Conservation (phyloP, 2,329 filamentous ascomycete species). For the Teratosphaeria pseudoeucalypti region DNA sequence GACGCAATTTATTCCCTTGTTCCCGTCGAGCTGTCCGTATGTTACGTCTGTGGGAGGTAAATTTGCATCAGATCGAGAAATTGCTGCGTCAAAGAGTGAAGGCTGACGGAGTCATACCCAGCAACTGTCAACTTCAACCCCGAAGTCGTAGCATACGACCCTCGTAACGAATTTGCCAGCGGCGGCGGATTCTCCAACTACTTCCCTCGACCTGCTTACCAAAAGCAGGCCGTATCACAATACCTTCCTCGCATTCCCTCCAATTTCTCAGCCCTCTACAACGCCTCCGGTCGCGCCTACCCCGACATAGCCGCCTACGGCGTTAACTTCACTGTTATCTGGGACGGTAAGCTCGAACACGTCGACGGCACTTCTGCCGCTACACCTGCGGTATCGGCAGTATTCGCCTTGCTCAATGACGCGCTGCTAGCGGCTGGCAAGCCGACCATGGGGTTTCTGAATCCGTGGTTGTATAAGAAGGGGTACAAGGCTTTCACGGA, state of each 20-base stretch:
- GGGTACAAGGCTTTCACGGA: conserved; percentile 42
- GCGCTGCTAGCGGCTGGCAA: conserved; percentile 43
- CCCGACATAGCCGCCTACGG: conserved; percentile 44
- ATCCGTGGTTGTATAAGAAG: conserved; percentile 47
- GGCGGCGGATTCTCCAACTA: conserved; percentile 36
- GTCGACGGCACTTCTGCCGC: background rate
- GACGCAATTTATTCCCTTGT: conserved; percentile 21
- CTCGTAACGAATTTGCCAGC: conserved; percentile 27
- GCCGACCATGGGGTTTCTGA: conserved; percentile 46
- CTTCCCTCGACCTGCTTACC: conserved; percentile 33
- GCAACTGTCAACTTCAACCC: conserved; percentile 31
- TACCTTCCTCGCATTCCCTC: conserved; percentile 32
- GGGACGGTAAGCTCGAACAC: background rate
- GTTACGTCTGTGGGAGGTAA: conserved; percentile 39
- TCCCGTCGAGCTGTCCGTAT: conserved; percentile 39
- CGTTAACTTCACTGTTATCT: conserved; percentile 34
- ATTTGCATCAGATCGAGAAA: conserved; percentile 19
- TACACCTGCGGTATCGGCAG: background rate
- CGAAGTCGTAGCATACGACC: conserved; percentile 22
- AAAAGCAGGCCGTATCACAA: conserved; percentile 29
- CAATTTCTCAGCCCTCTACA: conserved; percentile 33
- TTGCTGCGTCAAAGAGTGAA: background rate
- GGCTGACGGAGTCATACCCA: conserved; percentile 27
- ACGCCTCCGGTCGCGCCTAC: conserved; percentile 32
- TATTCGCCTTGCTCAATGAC: conserved; percentile 52